Evolutionary conservation across 495 filamentous ascomycete species (phyloP).

Genomic region (Aspergillus avenaceus): DNA sequence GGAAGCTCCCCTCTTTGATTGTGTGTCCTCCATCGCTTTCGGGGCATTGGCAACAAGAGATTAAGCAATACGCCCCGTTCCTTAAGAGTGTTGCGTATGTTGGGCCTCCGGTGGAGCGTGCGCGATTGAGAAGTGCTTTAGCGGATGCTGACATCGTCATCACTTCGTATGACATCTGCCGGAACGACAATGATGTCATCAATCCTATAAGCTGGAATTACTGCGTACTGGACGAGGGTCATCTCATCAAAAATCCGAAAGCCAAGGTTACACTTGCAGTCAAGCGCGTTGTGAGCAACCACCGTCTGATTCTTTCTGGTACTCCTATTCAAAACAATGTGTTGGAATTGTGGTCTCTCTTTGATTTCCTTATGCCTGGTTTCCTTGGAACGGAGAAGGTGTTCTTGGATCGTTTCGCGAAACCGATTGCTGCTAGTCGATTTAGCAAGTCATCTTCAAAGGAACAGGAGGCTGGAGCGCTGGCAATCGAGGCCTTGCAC

Average conservation of each 20-base stretch:
- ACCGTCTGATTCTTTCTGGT: constrained; percentile 91
- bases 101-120: constrained; percentile 76
- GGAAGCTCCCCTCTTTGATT: constrained; percentile 85
- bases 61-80: constrained; percentile 92
- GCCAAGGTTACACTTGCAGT: constrained; percentile 90
- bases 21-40: constrained; percentile 96
- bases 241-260: constrained; percentile 97
- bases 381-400: constrained; percentile 99
- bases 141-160: constrained; percentile 83
- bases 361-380: constrained; percentile 98
- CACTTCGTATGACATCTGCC: constrained; percentile 94
- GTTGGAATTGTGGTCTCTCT: constrained; percentile 96
- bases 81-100: constrained; percentile 84
- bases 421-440: constrained; percentile 91
- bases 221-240: constrained; percentile 92
- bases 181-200: constrained; percentile 88
- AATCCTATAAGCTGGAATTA: constrained; percentile 90
- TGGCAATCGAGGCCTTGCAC: constrained; percentile 94
- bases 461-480: constrained; percentile 93
- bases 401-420: constrained; percentile 94
- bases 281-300: constrained; percentile 82
- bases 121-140: constrained; percentile 61
- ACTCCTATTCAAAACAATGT: constrained; percentile 99
- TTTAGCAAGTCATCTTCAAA: constrained; percentile 96
- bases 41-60: constrained; percentile 97